A percentile compares a stretch with the other conserved stretches of the same genome.
These are phyloP conservation scores for Aureobasidium lini DNA, from an alignment of 2,329 filamentous ascomycete genomes.

Conservation along the genomic window DNA sequence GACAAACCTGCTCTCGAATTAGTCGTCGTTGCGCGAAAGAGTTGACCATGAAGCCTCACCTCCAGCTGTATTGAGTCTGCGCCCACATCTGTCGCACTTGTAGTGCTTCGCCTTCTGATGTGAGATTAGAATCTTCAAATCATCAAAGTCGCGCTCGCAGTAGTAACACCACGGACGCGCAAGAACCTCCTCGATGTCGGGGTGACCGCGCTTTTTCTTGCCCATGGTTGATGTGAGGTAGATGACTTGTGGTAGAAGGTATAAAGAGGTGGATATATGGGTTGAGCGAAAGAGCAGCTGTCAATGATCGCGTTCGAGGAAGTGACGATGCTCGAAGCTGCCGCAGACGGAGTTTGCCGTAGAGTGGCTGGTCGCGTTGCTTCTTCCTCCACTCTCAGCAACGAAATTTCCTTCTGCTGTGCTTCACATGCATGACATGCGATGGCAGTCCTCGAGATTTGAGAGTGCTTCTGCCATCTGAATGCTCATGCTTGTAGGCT, in stretches of 20 bases:
- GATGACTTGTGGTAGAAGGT: neutral
- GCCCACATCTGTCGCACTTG: conserved; percentile 86
- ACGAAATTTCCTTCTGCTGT: conserved; percentile 9
- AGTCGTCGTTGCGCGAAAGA: neutral
- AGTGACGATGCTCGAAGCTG: conserved; percentile 11
- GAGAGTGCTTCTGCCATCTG: neutral
- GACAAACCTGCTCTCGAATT: conserved; percentile 60
- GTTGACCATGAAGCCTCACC: conserved; percentile 47
- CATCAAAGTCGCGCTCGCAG: conserved; percentile 98
- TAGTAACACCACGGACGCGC: conserved; percentile 95
- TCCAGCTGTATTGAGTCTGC: conserved; percentile 87
- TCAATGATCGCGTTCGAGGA: conserved; percentile 1
- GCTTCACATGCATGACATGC: neutral
- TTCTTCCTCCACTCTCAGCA: conserved; percentile 5
- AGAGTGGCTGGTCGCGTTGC: neutral
- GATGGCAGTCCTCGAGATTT: neutral
- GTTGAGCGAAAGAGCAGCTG: neutral
- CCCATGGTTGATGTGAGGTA: conserved; percentile 48
- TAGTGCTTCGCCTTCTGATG: conserved; percentile 99
- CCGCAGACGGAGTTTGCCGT: neutral
- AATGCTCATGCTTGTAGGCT: neutral
- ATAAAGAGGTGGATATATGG: neutral
- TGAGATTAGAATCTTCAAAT: conserved; percentile 89
- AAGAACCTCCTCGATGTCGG: conserved; percentile 82
- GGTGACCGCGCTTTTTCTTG: conserved; percentile 84